Conservation (phyloP, 1,284 basidiomycete species). For the Ganoderma lucidum region DNA sequence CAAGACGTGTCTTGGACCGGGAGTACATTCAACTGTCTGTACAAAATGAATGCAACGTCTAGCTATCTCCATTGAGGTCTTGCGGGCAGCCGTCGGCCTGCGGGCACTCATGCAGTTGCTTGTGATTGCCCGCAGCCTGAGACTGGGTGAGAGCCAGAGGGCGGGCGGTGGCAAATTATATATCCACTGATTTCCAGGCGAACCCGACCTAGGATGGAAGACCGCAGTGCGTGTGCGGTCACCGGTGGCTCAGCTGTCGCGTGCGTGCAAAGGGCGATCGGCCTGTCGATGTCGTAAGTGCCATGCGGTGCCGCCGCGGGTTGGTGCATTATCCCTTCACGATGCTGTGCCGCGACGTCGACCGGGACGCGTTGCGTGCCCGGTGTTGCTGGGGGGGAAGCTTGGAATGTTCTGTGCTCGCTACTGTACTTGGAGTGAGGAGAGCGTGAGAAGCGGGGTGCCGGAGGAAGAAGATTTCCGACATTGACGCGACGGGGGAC, state of each 20-base stretch:
- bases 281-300: conserved; percentile 2
- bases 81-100: background rate
- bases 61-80: background rate
- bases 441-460: background rate
- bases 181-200: background rate
- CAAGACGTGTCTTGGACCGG: background rate
- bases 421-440: background rate
- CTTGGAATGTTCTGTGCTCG: background rate
- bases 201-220: background rate
- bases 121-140: background rate
- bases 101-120: background rate
- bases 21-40: background rate
- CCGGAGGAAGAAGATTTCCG: conserved; percentile 5
- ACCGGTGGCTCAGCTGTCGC: background rate
- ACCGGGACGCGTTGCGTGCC: background rate
- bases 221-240: background rate
- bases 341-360: conserved; percentile 3
- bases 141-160: background rate
- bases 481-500: background rate
- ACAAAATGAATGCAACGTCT: background rate
- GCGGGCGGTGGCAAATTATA: background rate
- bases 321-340: conserved; percentile 3
- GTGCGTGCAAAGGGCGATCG: conserved; percentile 6
- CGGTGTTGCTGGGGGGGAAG: background rate
- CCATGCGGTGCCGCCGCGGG: background rate